Evolutionary conservation across 805 yeast genomes (phyloP), one percentile per base, ranked within the genome.

Genomic region (Candida maesae): DNA sequence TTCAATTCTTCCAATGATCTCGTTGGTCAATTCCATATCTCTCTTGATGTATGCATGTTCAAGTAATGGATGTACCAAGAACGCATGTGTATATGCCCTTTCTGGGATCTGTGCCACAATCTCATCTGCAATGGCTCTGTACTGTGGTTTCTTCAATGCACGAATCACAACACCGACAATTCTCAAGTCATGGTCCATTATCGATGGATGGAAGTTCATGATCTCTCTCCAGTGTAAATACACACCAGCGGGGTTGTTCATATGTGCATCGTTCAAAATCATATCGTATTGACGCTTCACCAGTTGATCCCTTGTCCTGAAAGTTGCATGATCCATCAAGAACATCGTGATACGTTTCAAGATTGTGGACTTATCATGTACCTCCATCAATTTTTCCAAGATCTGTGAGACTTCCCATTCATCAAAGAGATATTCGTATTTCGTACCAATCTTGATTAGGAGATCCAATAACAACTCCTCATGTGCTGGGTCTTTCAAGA

Each of bases 201-300:
- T 44, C 1, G 29, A 12, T 8, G 49, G 49, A 16, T 42, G 43
- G 2, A 24, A 34, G n/a, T 44, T 32, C 36, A 33, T 38, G 18
- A 55, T 44, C 4, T 14, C 26, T 10, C 47, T 36, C 59, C 59
- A 55, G n/a, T 37, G 33, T 10, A 48, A 31, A 18, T 46, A 49
- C 23, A 51, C 49, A n/a, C 57, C 58, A 5, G 53, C 41, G 3
- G 32, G 31, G 35, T 55, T 53, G 13, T 39, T 47, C n/a, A 46
- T 15, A 13, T 28, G 18, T 20, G 45, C 42, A 18, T 53, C 51
- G 15, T 41, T 41, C 15, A 44, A 28, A 3, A 55, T 52, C 6
- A 46, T 31, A 14, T 30, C 38, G 18, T 55, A 55, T 12, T 23
- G 21, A 7, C 27, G 31, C 12, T 21, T 40, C 1, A 55, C n/a